Conservation (phyloP, 257 asterid species). For the Ocimum tenuiflorum region DNA sequence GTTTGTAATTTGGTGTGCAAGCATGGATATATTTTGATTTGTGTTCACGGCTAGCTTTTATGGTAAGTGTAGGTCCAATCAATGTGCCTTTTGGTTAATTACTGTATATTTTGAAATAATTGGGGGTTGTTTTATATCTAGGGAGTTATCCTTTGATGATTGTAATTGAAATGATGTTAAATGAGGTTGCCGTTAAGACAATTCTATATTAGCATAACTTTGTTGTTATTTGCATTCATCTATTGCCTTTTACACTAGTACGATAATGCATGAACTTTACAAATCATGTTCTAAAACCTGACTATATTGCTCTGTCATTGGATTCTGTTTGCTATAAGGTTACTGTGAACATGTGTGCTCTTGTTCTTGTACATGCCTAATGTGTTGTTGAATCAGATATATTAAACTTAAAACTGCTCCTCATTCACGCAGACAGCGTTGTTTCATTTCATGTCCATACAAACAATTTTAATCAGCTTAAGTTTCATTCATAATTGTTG, state of each 20-base stretch:
- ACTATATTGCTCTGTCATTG: not conserved
- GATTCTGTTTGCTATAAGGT: not conserved
- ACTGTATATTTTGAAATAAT: no score
- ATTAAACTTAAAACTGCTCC: no score
- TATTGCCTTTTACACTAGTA: not conserved
- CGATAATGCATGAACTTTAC: not conserved
- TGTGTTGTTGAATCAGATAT: not conserved
- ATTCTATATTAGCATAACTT: constrained; percentile 2
- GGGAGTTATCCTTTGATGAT: not conserved
- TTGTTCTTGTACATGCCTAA: not conserved
- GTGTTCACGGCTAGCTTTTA: no score
- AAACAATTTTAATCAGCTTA: not conserved
- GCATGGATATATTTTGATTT: constrained; percentile 17
- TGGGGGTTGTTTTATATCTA: constrained; percentile 11
- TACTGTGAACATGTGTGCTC: not conserved
- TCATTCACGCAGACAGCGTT: not conserved
- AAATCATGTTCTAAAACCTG: not conserved
- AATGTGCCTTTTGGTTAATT: not conserved
- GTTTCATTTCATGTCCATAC: not conserved
- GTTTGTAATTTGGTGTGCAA: constrained; percentile 14
- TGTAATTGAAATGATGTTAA: no score
- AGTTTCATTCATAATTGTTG: not conserved
- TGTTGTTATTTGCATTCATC: not conserved
- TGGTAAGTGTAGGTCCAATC: not conserved
- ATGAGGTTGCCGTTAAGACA: constrained; percentile 1